Base-by-base conservation (phyloP, 2,329 filamentous ascomycete genomes). In the Xylariaceae sp. region DNA sequence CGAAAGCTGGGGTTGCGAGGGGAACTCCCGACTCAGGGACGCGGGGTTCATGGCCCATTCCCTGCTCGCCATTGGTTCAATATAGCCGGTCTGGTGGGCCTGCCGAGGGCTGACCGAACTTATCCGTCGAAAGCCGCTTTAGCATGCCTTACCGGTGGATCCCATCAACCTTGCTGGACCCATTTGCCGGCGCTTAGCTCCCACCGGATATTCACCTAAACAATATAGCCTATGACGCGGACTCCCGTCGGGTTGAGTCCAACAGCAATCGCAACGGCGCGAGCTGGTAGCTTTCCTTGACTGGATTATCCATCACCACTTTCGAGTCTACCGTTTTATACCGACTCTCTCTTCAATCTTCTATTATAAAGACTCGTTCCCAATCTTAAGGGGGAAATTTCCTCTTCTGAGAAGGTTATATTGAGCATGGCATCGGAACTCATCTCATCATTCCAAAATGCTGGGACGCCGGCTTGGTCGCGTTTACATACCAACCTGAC, bases 101-200 rank as follows among this genome's bases (percentile, higher is more conserved):
- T 6, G 13, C 42, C 42, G 42, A 45, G 42, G 9, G 11, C 39
- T 58, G 57, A 55, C 62, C 62, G 62, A 48, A 57, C 37, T 23
- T 64, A 64, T 47, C 62, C 62, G 57, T 58, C 55, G 50, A 53
- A 62, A 62, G 57, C 62, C 60, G 61, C 47, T 47, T 7, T 13
- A 42, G 9, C 37, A 3, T 42, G 8, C 34, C 34, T 30, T 15
- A 30, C 23, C 23, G 23, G 23, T 30, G 23, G 23, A 30, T 30
- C 23, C 23, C 17, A 45, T 44, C 13, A 45, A n/a, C 11, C 42
- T 45, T n/a, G 8, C 11, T 13, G 37, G 37, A 11, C 37, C 37
- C 37, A 42, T 13, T 13, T 42, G 11, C 37, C 37, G 37, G 37
- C 13, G 42, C 42, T 42, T 42, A 42, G 13, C 42, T 42, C 11